phyloP scores from a whole-genome alignment of 1,139 yeast species.

The Arxiozyma slooffiae region DNA sequence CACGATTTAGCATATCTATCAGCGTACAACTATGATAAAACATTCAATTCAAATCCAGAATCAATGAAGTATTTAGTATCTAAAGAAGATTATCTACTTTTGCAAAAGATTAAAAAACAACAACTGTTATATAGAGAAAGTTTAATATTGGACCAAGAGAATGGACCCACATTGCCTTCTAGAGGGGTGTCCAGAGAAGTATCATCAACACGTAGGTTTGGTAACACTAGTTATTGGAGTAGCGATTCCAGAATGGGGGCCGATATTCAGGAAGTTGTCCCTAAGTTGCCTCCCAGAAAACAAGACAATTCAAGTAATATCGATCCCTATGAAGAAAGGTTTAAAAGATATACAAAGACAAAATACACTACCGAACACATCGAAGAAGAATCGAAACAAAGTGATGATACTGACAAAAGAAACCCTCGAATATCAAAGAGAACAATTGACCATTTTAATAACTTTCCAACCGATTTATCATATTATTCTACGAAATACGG shows the following conservation, averaged over 20 bases:
- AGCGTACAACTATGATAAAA: slow-evolving; percentile 33
- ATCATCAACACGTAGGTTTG: too few species aligned
- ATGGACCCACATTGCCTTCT: slow-evolving; percentile 9
- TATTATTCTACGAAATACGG: not conserved
- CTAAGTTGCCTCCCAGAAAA: slow-evolving; percentile 6
- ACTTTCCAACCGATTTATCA: not conserved
- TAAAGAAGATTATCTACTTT: slow-evolving; percentile 24
- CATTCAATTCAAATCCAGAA: slow-evolving; percentile 18
- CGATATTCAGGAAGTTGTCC: not conserved
- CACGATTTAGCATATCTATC: slow-evolving; percentile 27
- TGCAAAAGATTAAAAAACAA: slow-evolving; percentile 17
- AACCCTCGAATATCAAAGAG: slow-evolving; percentile 5
- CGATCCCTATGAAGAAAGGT: slow-evolving; percentile 3
- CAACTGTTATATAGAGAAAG: not conserved
- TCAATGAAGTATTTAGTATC: slow-evolving; percentile 14
- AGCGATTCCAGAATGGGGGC: too few species aligned
- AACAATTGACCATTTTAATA: not conserved
- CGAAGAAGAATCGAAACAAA: not conserved
- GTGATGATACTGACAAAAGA: not conserved
- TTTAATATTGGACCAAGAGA: not conserved
- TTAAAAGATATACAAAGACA: not conserved
- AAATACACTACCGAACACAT: not conserved
- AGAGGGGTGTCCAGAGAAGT: slow-evolving; percentile 16
- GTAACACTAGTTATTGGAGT: too few species aligned
- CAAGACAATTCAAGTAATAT: not conserved